phyloP scores from a whole-genome alignment of 305 asterid genomes.

The Vinca major region DNA sequence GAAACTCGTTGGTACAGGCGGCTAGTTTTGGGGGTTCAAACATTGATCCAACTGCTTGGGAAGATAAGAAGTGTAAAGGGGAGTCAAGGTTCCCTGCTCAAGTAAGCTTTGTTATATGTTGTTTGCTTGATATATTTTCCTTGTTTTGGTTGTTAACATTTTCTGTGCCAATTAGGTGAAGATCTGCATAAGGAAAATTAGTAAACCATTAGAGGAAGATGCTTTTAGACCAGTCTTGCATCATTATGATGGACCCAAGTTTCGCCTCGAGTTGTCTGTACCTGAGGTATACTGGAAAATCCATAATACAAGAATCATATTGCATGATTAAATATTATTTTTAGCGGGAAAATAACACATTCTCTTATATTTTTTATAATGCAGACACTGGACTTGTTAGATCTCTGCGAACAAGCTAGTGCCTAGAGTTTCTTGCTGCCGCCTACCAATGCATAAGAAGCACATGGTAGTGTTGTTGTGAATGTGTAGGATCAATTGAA shows the following conservation, averaged over 20 bases:
- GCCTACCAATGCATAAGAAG: conserved; percentile 17
- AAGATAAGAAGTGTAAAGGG: conserved; percentile 93
- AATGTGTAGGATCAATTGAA: conserved; percentile 29
- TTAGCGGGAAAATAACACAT: too few relatives aligned
- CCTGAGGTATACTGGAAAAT: conserved; percentile 56
- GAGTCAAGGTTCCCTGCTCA: conserved; percentile 98
- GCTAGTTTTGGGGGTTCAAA: conserved; percentile 84
- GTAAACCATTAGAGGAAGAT: conserved; percentile 89
- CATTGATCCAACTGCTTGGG: conserved; percentile 98
- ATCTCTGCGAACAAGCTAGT: conserved; percentile 83
- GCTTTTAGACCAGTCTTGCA: conserved; percentile 91
- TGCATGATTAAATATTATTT: too few relatives aligned
- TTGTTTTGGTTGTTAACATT: conserved; percentile 10
- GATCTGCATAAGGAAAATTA: conserved; percentile 59
- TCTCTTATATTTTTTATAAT: conserved; percentile 11
- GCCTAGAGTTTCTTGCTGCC: conserved; percentile 22
- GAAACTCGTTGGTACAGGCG: conserved; percentile 41
- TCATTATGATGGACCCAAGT: conserved; percentile 96
- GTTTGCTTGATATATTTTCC: conserved; percentile 3
- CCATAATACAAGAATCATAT: neutral
- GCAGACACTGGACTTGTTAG: conserved; percentile 86
- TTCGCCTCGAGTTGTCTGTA: conserved; percentile 86
- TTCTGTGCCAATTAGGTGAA: conserved; percentile 44
- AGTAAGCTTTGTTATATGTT: conserved; percentile 29
- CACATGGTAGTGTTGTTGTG: conserved; percentile 29